Percentiles rank a stretch among this genome's conserved stretches.
Evolutionary conservation across 1,284 basidiomycete genomes (phyloP).

Genomic region (Malassezia dermatis): DNA sequence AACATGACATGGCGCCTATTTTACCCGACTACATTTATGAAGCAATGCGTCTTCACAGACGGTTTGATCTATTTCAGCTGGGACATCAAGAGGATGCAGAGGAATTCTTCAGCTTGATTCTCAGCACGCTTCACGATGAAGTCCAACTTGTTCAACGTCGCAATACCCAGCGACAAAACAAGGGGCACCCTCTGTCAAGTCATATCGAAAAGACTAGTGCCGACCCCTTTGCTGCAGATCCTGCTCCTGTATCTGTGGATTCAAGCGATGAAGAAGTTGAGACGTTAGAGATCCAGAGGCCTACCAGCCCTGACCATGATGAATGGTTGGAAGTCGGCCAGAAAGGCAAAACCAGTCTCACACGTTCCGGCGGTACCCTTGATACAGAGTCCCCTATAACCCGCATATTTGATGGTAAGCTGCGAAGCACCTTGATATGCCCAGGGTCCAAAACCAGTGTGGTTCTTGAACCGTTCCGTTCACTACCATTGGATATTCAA

Average conservation of each 20-base stretch:
- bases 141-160: conserved; percentile 52
- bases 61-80: conserved; percentile 84
- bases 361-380: conserved; percentile 64
- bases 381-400: conserved; percentile 69
- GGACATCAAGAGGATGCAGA: conserved; percentile 97
- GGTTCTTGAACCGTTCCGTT: conserved; percentile 83
- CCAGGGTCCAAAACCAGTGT: conserved; percentile 75
- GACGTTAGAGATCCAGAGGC: conserved; percentile 50
- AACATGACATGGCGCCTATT: conserved; percentile 54
- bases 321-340: conserved; percentile 87
- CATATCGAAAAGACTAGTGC: not conserved
- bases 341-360: conserved; percentile 72
- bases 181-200: not conserved
- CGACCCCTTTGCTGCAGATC: not conserved
- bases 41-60: conserved; percentile 86
- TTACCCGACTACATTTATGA: conserved; percentile 83
- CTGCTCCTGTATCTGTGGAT: not conserved
- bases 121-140: conserved; percentile 92
- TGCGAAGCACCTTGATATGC: conserved; percentile 71
- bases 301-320: conserved; percentile 43
- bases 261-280: conserved; percentile 41
- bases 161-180: not conserved
- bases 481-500: conserved; percentile 71
- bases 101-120: conserved; percentile 94
- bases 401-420: conserved; percentile 82